Evolutionary conservation across 768 basidiomycete species (phyloP).

Genomic region (Termitomyces titanicus): DNA sequence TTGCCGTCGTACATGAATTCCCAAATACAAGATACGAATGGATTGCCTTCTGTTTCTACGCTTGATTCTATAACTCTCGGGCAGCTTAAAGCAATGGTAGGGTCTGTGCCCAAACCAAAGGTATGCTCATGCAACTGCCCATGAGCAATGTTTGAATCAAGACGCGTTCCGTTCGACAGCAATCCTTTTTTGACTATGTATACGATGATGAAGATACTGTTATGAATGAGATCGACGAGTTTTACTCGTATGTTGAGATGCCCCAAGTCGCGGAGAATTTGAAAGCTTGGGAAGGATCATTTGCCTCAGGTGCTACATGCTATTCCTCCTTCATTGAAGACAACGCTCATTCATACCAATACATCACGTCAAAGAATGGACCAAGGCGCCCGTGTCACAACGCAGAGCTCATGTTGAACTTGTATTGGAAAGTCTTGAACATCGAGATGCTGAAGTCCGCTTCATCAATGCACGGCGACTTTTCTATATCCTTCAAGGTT

Average conservation of each 20-base stretch:
- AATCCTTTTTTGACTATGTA: slow-evolving; percentile 85
- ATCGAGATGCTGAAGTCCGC: slow-evolving; percentile 77
- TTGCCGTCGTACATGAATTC: slow-evolving; percentile 24
- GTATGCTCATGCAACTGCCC: slow-evolving; percentile 29
- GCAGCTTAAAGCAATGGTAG: slow-evolving; percentile 73
- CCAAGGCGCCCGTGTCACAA: slow-evolving; percentile 53
- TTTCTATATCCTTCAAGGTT: slow-evolving; percentile 92
- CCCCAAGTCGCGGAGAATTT: slow-evolving; percentile 84
- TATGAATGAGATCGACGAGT: slow-evolving; percentile 95
- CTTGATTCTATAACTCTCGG: slow-evolving; percentile 78
- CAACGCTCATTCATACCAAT: slow-evolving; percentile 4
- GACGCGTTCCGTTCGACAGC: slow-evolving; percentile 40
- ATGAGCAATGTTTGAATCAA: slow-evolving; percentile 2
- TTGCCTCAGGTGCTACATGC: slow-evolving; percentile 58
- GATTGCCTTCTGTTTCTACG: slow-evolving; percentile 26
- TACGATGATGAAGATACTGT: slow-evolving; percentile 97
- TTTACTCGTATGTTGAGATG: slow-evolving; percentile 97
- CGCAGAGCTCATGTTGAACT: slow-evolving; percentile 75
- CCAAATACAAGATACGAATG: slow-evolving; percentile 24
- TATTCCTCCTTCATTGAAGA: background rate
- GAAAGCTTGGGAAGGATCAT: slow-evolving; percentile 85
- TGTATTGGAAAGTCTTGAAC: slow-evolving; percentile 85
- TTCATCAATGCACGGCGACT: slow-evolving; percentile 85
- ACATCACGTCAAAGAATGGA: slow-evolving; percentile 59
- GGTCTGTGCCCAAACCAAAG: slow-evolving; percentile 71